Evolutionary conservation across 371 early-diverging fungal genomes (phyloP).

Genomic region (Lichtheimia ornata): DNA sequence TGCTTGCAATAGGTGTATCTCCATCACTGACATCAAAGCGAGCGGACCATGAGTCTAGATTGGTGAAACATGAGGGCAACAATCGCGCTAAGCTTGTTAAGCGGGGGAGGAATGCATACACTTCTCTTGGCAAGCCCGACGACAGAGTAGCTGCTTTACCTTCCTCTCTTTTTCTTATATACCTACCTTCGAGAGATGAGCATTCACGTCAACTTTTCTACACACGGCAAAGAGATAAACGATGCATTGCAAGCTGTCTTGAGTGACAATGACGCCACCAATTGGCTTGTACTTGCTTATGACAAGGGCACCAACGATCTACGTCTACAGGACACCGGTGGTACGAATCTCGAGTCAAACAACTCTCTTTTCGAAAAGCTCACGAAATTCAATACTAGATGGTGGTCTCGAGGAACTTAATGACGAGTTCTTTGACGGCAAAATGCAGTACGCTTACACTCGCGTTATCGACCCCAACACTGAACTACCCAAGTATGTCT

Average conservation of each 20-base stretch:
- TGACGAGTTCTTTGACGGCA: constrained; percentile 90
- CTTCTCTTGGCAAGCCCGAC: too few species aligned
- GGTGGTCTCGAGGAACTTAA: constrained; percentile 84
- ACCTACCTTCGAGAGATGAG: constrained; percentile 39
- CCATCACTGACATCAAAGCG: too few species aligned
- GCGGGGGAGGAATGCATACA: too few species aligned
- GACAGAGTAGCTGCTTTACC: too few species aligned
- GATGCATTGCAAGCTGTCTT: constrained; percentile 74
- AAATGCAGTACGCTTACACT: constrained; percentile 89
- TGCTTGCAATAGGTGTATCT: too few species aligned
- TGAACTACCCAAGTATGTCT: constrained; percentile 83
- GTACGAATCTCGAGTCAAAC: constrained; percentile 29
- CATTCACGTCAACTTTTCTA: constrained; percentile 67
- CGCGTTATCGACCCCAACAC: constrained; percentile 88
- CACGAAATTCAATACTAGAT: constrained; percentile 30
- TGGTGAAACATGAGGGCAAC: too few species aligned
- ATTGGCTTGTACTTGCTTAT: constrained; percentile 85
- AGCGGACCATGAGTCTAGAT: too few species aligned
- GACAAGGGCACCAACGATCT: constrained; percentile 85
- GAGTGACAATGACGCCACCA: constrained; percentile 51
- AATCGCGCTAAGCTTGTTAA: too few species aligned
- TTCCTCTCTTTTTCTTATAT: neutral
- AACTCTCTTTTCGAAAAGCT: neutral
- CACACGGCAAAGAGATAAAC: constrained; percentile 60
- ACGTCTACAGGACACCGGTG: constrained; percentile 71